Evolutionary conservation across 208 protist species (phyloP).

Genomic region (Trypanosoma brucei): DNA sequence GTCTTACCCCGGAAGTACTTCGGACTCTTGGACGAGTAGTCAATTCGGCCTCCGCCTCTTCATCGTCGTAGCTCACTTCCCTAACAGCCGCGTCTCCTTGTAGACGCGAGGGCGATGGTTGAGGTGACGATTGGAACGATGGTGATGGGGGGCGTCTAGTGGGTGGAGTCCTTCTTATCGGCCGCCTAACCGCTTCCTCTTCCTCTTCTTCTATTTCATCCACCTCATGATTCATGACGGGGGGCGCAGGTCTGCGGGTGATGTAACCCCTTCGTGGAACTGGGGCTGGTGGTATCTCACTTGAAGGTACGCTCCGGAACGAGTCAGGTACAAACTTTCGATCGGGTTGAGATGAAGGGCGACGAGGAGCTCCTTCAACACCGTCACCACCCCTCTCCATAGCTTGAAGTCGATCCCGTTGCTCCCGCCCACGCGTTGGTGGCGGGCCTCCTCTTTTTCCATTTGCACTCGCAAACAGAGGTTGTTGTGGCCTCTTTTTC

Average conservation of each 20-base stretch:
- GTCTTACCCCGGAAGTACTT: neutral
- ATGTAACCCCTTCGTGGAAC: conserved; percentile 4
- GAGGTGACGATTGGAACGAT: too few species aligned
- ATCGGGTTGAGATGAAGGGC: too few species aligned
- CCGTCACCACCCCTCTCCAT: neutral
- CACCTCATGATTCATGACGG: neutral
- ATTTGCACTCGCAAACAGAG: too few species aligned
- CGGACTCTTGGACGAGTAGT: neutral
- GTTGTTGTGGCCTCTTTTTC: neutral
- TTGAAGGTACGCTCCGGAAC: neutral
- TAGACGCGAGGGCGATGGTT: neutral
- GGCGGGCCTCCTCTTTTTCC: too few species aligned
- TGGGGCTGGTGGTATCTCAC: neutral
- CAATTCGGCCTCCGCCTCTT: conserved; percentile 1
- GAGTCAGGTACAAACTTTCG: neutral
- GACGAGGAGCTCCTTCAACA: neutral
- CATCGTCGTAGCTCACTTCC: conserved; percentile 21
- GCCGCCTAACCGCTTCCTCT: neutral
- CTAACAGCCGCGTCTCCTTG: conserved; percentile 7
- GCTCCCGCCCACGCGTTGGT: too few species aligned
- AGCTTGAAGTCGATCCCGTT: too few species aligned
- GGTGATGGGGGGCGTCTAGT: too few species aligned
- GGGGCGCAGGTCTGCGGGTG: neutral
- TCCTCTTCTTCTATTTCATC: conserved; percentile 8
- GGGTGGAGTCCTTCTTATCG: neutral